These are phyloP conservation scores for Didymella glomerata DNA, from an alignment of 2,329 filamentous ascomycete genomes.

Conservation along the genomic window DNA sequence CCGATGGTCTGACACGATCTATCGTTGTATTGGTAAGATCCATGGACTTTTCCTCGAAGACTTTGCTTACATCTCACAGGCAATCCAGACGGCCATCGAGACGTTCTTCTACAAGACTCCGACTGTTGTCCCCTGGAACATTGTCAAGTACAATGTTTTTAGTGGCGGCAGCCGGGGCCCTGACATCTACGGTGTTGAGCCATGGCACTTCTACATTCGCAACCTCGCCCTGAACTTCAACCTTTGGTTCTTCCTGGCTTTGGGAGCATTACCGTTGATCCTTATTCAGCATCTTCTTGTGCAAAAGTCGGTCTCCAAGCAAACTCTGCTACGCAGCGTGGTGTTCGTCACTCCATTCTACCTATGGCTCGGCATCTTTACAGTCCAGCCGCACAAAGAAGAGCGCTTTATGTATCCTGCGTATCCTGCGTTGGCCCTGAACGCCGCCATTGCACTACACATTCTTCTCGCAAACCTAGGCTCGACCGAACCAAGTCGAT, in stretches of 20 bases:
- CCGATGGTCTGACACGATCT: slow-evolving; percentile 73
- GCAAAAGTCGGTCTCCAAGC: slow-evolving; percentile 67
- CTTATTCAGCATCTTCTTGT: slow-evolving; percentile 74
- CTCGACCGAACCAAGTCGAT: slow-evolving; percentile 69
- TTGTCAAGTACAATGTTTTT: slow-evolving; percentile 95
- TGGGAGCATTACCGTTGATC: slow-evolving; percentile 78
- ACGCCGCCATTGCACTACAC: slow-evolving; percentile 85
- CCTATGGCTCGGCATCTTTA: slow-evolving; percentile 92
- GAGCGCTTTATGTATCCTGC: slow-evolving; percentile 98
- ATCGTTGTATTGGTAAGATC: slow-evolving; percentile 72
- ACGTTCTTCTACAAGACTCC: slow-evolving; percentile 84
- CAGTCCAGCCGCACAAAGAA: slow-evolving; percentile 92
- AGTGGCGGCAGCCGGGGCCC: slow-evolving; percentile 79
- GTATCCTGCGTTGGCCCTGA: slow-evolving; percentile 89
- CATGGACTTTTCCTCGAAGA: not conserved
- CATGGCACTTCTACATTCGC: slow-evolving; percentile 95
- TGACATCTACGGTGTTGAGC: slow-evolving; percentile 92
- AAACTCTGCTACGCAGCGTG: slow-evolving; percentile 76
- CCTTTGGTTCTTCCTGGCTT: slow-evolving; percentile 84
- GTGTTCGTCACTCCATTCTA: slow-evolving; percentile 89
- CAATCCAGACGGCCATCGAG: slow-evolving; percentile 75
- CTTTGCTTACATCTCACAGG: slow-evolving; percentile 55
- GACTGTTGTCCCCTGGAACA: slow-evolving; percentile 85
- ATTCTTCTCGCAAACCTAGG: slow-evolving; percentile 80
- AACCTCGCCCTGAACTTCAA: slow-evolving; percentile 96